phyloP scores from a whole-genome alignment of 2,329 filamentous ascomycete genomes.

The Chalaropsis thielavioides region DNA sequence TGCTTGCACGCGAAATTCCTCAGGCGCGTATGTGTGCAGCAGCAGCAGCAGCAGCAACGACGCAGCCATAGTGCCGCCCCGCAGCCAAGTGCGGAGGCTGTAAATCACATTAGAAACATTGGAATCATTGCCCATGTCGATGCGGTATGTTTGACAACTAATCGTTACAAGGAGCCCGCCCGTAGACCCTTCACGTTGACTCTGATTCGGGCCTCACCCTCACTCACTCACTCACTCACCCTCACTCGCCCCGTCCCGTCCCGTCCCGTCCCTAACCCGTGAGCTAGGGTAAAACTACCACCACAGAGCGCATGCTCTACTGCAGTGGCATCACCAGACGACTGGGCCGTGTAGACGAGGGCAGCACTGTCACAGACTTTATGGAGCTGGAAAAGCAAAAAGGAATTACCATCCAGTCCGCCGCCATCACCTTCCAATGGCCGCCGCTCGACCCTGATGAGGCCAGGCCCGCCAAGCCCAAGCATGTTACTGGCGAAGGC shows the following conservation, averaged over 20 bases:
- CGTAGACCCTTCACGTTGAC: background rate
- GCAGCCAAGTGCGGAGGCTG: background rate
- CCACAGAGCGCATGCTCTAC: conserved; percentile 96
- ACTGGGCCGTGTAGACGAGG: conserved; percentile 84
- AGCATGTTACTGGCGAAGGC: conserved; percentile 24
- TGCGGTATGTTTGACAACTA: conserved; percentile 39
- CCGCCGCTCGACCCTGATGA: conserved; percentile 33
- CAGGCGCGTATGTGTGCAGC: conserved; percentile 1
- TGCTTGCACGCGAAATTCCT: background rate
- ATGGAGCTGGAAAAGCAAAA: conserved; percentile 57
- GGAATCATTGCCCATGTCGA: conserved; percentile 98
- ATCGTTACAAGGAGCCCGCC: background rate
- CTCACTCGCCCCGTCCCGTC: no score
- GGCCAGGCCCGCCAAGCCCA: conserved; percentile 22
- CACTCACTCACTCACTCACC: no score
- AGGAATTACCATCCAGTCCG: conserved; percentile 86
- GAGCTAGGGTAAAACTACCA: conserved; percentile 76
- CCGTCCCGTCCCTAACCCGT: conserved; percentile 1
- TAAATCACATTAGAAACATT: conserved; percentile 58
- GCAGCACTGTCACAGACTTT: conserved; percentile 94
- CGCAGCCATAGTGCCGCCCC: conserved; percentile 7
- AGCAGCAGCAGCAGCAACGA: conserved; percentile 9
- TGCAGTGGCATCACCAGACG: conserved; percentile 81
- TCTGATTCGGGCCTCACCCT: background rate
- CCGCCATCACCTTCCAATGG: conserved; percentile 91